phyloP scores from a whole-genome alignment of 179 eudicot species.

The Carnegiea gigantea region DNA sequence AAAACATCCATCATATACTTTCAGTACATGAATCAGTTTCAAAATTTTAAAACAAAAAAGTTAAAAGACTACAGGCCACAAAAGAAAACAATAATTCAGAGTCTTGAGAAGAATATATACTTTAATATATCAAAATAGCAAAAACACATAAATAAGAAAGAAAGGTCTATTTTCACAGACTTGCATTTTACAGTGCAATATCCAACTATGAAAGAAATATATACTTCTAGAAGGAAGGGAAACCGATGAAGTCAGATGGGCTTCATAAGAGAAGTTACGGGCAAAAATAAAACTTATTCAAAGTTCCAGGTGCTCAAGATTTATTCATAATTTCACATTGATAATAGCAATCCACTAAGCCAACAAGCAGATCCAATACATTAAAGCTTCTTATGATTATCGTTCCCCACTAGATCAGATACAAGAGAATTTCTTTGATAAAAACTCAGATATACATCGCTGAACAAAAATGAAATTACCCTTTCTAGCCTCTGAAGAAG shows the following conservation, averaged over 20 bases:
- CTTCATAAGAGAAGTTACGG: not conserved
- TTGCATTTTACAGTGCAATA: not conserved
- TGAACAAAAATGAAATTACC: constrained; percentile 38
- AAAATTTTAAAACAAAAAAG: not conserved
- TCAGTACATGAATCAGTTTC: not conserved
- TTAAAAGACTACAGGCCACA: not conserved
- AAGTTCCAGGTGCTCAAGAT: not conserved
- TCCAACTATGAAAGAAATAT: not conserved
- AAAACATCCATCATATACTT: not conserved
- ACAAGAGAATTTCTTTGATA: not conserved
- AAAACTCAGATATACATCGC: not conserved
- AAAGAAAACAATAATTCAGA: not conserved
- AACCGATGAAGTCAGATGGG: not conserved
- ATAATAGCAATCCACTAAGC: not conserved
- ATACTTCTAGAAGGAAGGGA: not conserved
- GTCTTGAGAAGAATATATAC: not conserved
- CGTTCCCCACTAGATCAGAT: not conserved
- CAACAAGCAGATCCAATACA: not conserved
- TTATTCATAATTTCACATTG: not conserved
- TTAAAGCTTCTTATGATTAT: not conserved
- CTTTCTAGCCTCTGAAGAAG: constrained; percentile 93
- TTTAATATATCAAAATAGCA: not conserved
- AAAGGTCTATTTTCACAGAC: not conserved
- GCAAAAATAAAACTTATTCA: not conserved
- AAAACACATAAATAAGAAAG: not conserved